phyloP scores from a whole-genome alignment of 257 asterid species.

The Ophiorrhiza pumila region DNA sequence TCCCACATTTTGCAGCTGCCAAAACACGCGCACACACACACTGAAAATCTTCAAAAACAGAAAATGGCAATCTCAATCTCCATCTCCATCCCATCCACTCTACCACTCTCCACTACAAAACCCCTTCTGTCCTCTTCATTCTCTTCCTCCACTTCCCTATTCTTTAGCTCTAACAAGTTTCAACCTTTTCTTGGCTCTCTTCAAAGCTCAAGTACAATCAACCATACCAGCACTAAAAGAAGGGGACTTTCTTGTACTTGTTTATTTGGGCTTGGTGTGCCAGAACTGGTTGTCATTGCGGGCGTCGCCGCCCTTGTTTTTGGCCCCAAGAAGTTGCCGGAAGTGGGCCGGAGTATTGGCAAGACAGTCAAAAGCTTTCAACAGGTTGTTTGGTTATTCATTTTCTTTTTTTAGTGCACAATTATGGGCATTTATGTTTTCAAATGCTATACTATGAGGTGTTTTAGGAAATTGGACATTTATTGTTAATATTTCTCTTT shows the following conservation, averaged over 20 bases:
- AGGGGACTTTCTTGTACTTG: constrained; percentile 61
- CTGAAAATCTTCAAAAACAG: not conserved
- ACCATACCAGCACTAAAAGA: not conserved
- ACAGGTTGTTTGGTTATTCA: constrained; percentile 66
- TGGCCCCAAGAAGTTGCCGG: constrained; percentile 85
- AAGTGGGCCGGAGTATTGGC: constrained; percentile 81
- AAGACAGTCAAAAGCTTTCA: constrained; percentile 91
- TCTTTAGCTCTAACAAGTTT: constrained; percentile 4
- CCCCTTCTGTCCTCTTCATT: not conserved
- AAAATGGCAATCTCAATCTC: constrained; percentile 16
- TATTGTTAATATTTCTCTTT: not conserved
- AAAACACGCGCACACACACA: not conserved
- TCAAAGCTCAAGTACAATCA: constrained; percentile 6
- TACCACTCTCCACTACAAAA: constrained; percentile 3
- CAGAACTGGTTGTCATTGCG: constrained; percentile 82
- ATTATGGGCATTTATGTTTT: not conserved
- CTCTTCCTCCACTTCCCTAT: constrained; percentile 12
- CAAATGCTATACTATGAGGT: no score
- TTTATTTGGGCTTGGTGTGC: constrained; percentile 88
- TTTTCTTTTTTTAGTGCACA: not conserved
- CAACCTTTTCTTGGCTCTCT: constrained; percentile 3
- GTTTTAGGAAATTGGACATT: not conserved
- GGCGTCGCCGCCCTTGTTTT: constrained; percentile 79
- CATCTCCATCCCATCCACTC: not conserved
- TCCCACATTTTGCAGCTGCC: no score